Percentiles rank a stretch among this genome's conserved stretches.
These are phyloP conservation scores for Pichia gijzeniarum DNA, from an alignment of 805 yeast species.

Conservation along the genomic window DNA sequence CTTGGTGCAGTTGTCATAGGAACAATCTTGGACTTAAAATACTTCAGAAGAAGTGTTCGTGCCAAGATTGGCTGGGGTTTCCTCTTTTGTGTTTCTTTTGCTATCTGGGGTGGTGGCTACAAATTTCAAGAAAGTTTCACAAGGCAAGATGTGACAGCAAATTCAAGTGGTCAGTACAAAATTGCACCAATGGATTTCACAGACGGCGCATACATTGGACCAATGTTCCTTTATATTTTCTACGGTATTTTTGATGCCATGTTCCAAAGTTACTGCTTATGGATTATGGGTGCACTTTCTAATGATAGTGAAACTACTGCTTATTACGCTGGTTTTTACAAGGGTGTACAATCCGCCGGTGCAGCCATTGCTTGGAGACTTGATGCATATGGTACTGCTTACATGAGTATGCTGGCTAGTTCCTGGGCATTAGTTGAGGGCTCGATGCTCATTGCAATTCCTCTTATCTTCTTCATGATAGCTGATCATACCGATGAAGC, in stretches of 20 bases:
- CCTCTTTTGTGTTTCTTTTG: constrained; percentile 34
- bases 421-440: constrained; percentile 49
- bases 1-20: constrained; percentile 49
- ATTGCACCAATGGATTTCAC: constrained; percentile 37
- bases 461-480: constrained; percentile 40
- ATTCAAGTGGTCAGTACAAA: background rate
- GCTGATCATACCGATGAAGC: constrained; percentile 25
- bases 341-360: constrained; percentile 59
- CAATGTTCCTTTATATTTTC: constrained; percentile 55
- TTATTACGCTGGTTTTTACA: constrained; percentile 55
- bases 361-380: constrained; percentile 54
- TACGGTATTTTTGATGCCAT: constrained; percentile 56
- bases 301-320: constrained; percentile 52
- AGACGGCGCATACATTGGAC: constrained; percentile 45
- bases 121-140: constrained; percentile 27
- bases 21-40: constrained; percentile 38
- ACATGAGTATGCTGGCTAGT: constrained; percentile 39
- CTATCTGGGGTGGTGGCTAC: constrained; percentile 56
- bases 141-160: constrained; percentile 21
- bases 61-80: constrained; percentile 40
- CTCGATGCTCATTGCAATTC: constrained; percentile 42
- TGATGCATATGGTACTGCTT: constrained; percentile 20
- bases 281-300: constrained; percentile 54
- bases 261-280: constrained; percentile 52
- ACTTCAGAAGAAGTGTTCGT: constrained; percentile 37